phyloP scores from a whole-genome alignment of 305 asterid species.

The Solanum hybrid region DNA sequence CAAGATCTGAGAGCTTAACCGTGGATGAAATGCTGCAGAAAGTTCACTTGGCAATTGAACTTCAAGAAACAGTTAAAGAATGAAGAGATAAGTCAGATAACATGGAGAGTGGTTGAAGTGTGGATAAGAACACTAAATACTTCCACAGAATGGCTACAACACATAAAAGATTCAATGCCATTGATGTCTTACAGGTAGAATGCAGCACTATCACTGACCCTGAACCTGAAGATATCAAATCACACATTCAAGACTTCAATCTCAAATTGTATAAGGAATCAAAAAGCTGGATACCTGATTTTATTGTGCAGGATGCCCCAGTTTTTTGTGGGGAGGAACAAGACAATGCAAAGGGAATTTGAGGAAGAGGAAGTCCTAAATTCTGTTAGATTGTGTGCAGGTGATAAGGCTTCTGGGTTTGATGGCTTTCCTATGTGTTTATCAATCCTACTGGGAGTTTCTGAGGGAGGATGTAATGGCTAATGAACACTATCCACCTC shows the following conservation, averaged over 20 bases:
- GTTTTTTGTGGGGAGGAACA: neutral
- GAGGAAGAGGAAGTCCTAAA: neutral
- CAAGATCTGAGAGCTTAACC: neutral
- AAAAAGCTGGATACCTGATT: neutral
- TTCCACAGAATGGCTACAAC: neutral
- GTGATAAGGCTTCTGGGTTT: neutral
- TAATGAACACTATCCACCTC: neutral
- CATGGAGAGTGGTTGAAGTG: neutral
- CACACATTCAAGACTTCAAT: neutral
- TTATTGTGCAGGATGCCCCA: neutral
- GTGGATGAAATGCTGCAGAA: neutral
- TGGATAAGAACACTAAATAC: neutral
- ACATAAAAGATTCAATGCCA: neutral
- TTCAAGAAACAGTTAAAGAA: neutral
- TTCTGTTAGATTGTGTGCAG: neutral
- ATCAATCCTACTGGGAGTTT: neutral
- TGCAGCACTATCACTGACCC: neutral
- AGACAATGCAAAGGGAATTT: neutral
- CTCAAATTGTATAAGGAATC: neutral
- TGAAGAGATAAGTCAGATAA: neutral
- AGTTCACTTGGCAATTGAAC: neutral
- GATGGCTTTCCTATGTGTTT: neutral
- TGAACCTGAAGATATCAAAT: neutral
- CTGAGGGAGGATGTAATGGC: neutral
- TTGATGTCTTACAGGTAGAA: neutral